Evolutionary conservation across 257 asterid species (phyloP), one percentile per base, ranked within the genome.

Genomic region (Leonotis leonurus): DNA sequence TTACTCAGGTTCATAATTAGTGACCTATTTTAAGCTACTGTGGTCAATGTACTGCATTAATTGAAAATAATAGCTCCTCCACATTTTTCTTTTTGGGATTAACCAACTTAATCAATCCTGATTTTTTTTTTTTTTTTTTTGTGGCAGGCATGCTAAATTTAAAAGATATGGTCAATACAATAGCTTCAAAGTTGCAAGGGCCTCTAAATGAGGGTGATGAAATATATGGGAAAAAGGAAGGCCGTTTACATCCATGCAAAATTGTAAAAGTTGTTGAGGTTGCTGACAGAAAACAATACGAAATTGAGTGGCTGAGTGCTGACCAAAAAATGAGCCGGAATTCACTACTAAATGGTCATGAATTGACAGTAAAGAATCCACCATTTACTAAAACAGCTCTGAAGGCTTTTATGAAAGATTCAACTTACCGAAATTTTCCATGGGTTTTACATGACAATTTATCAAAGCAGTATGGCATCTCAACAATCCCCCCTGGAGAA

Each of bases 361-460:
- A 82, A n/a, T 78, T 93, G 69, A 68, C 78, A 40, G 80, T 75
- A 36, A 83, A 80, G 72, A 85, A 80, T 70, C 67, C 75, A 24
- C 96, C 95, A 43, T 85, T 84, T 78, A 86, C 86, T 67, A 87
- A 83, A 75, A 83, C 75, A 67, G 81, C 79, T 66, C 85, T 93
- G 30, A 93, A 85, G 80, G 76, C 95, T 54, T 93, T 93, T 62
- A 83, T 93, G 66, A 86, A 78, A 76, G 97, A 93, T 44, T 93
- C 96, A 65, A 93, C 99, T n/a, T 87, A 75, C 57, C 78, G 94
- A 44, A 81, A 72, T 71, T 67, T 73, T 60, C 99, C 99, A 29
- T 93, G 99, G 99, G 91, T 89, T 62, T 75, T 93, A 76, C 95
- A 93, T 67, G 96, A 87, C 60, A 72, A 78, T 73, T 63, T 89